Base-by-base conservation (phyloP, 176 grass and related monocot genomes). In the Musa beccarii region DNA sequence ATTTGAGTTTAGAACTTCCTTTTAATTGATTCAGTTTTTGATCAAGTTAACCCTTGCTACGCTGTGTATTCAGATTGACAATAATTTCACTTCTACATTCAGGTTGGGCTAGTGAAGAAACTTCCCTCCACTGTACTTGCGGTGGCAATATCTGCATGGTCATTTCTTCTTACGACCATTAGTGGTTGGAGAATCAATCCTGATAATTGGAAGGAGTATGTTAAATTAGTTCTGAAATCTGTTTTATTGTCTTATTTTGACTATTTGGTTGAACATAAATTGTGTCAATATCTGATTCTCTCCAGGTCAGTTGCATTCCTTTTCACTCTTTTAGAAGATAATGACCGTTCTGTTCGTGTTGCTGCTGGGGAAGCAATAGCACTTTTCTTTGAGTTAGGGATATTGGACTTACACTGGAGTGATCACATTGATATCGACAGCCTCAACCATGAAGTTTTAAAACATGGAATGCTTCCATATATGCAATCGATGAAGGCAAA, bases 191-290 rank as follows among this genome's bases (percentile, higher is more conserved):
- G 90, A 83, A 89, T 89, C 82, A 94, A 94, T 79, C 79, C 71
- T 68, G 88, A 99, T 78, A 94, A 59, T 78, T 99, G 95, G 95
- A 99, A 99, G 82, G 90, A 94, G 95, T 99, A 20, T 87, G 91
- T 74, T 17, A 7, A 51, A 2, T n/a, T 70, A 51, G 12, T 51
- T 5, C 20, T 11, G 34, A 43, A 20, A 1, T 49, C 9, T 52
- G 50, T 8, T 6, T 11, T 52, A 2, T 70, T 51, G 16, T 43
- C 2, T 70, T 51, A n/a, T 61, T 8, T n/a, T 16, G 20, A 51
- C 19, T 49, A 51, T 49, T 52, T n/a, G 68, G 14, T 28, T 51
- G 34, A 43, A 43, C 34, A 43, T 43, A 43, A 43, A 43, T 43
- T 43, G 34, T 43, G 34, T 43, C 34, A 43, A 43, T 43, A 43